A percentile compares a stretch with the other conserved stretches of the same genome.
Evolutionary conservation across 2,329 filamentous ascomycete species (phyloP).

Genomic region (Penicillium brasilianum): DNA sequence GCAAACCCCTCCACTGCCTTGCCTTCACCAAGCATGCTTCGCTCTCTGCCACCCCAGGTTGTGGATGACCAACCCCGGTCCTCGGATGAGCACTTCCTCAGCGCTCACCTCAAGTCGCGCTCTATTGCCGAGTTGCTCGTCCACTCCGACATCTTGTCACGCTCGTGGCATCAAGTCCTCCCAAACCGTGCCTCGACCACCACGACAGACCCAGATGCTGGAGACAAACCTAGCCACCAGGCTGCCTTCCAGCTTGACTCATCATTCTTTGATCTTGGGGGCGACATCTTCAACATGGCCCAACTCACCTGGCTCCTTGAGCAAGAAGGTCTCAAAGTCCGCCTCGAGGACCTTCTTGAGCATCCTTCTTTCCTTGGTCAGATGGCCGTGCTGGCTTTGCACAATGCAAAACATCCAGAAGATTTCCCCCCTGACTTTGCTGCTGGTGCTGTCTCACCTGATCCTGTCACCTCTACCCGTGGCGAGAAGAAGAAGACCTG

Average conservation of each 20-base stretch:
- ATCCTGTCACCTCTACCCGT: constrained; percentile 9
- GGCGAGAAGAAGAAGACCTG: constrained; percentile 33
- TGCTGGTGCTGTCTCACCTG: constrained; percentile 19
- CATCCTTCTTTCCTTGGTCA: constrained; percentile 50
- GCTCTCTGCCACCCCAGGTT: constrained; percentile 39
- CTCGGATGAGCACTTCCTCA: constrained; percentile 41
- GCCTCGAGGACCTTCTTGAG: constrained; percentile 48
- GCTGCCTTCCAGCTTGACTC: constrained; percentile 44
- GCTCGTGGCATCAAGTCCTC: constrained; percentile 48
- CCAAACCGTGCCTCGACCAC: constrained; percentile 17
- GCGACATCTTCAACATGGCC: constrained; percentile 49
- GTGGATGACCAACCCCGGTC: constrained; percentile 35
- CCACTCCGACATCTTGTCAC: constrained; percentile 46
- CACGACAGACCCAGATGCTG: constrained; percentile 20
- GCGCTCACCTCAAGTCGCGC: constrained; percentile 43
- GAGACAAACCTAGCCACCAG: constrained; percentile 25
- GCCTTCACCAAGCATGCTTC: constrained; percentile 40
- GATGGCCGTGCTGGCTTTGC: constrained; percentile 43
- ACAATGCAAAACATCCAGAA: constrained; percentile 33
- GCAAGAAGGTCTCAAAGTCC: constrained; percentile 46
- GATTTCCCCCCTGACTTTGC: constrained; percentile 21
- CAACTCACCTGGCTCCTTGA: constrained; percentile 49
- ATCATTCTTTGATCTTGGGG: constrained; percentile 50
- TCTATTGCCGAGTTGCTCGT: constrained; percentile 47
- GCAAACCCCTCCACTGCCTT: constrained; percentile 42